Conservation (phyloP, 2,329 filamentous ascomycete species). For the Magnaporthiopsis incrustans region DNA sequence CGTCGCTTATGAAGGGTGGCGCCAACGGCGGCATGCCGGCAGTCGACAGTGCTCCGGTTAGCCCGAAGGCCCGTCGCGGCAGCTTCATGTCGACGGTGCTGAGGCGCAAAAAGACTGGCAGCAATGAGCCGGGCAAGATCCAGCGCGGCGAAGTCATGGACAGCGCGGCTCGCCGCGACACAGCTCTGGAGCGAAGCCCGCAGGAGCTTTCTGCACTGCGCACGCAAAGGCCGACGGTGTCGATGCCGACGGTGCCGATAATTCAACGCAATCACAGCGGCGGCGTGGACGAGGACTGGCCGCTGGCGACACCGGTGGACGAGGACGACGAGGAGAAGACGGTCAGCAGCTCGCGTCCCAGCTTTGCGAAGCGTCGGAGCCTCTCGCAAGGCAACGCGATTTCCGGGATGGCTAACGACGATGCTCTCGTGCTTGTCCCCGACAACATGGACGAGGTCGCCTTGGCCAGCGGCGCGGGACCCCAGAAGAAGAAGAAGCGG, state of each 20-base stretch:
- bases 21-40: not conserved
- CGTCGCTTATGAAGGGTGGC: conserved; percentile 5
- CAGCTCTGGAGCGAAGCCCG: conserved; percentile 50
- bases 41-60: not conserved
- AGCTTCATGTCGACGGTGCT: conserved; percentile 49
- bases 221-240: conserved; percentile 36
- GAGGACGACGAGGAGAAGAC: conserved; percentile 21
- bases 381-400: conserved; percentile 24
- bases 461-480: conserved; percentile 12
- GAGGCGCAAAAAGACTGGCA: conserved; percentile 52
- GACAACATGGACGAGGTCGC: not conserved
- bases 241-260: conserved; percentile 21
- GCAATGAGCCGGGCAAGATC: conserved; percentile 12
- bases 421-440: not conserved
- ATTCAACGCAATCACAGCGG: conserved; percentile 10
- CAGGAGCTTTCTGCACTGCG: conserved; percentile 42
- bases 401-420: conserved; percentile 6
- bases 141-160: conserved; percentile 44
- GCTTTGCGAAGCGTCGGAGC: conserved; percentile 21
- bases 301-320: conserved; percentile 28
- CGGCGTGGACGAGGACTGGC: conserved; percentile 37
- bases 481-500: conserved; percentile 48
- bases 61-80: conserved; percentile 24
- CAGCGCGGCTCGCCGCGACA: conserved; percentile 54
- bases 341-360: conserved; percentile 14